Evolutionary conservation across 192 early-diverging fungal species (phyloP), one percentile per base, ranked within the genome.

Genomic region (Coemansia reversa): DNA sequence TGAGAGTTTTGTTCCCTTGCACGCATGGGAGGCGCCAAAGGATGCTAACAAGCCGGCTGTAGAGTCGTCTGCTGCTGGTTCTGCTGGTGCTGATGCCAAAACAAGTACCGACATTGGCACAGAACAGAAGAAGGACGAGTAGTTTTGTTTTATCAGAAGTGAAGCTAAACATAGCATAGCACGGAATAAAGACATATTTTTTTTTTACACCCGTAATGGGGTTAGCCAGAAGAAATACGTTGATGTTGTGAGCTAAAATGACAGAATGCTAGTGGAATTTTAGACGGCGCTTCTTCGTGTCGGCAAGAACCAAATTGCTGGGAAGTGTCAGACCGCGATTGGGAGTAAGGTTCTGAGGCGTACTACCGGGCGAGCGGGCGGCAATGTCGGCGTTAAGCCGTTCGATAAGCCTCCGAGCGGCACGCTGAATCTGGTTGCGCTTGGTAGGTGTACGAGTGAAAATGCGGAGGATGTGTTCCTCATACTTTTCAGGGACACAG

Each of bases 1-100:
- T 50, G 97, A 98, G 62, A 91, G 89, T 60, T 98, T 98, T 67
- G 87, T 90, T 60, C 97, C 97, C 18, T 68, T 93, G 22, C 95
- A 92, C 85, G 94, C 83, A 55, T 97, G 90, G 89, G 90, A 90
- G 58, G 81, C 69, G 23, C 84, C 86, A 24, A 87, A 88, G 62
- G 79, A 80, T 28, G 64, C 70, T 42, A 66, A 58, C 20, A 45
- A 56, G n/a, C 55, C 62, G 7, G 51, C 56, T 29, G 58, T 45
- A 12, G 60, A 49, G 51, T 53, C 62, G 12, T 18, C 27, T 28
- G 9, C 24, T 25, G 51, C 39, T 42, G 60, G 29, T n/a, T 20
- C 56, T 42, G 29, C 18, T 22, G 55, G 7, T 14, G 55, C 55
- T 25, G 25, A 12, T 4, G 49, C 29, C 1, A 48, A 14, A 4